Percentiles rank a stretch among this genome's conserved stretches.
Evolutionary conservation across 495 filamentous ascomycete genomes (phyloP).

Genomic region (Neurospora sp.): DNA sequence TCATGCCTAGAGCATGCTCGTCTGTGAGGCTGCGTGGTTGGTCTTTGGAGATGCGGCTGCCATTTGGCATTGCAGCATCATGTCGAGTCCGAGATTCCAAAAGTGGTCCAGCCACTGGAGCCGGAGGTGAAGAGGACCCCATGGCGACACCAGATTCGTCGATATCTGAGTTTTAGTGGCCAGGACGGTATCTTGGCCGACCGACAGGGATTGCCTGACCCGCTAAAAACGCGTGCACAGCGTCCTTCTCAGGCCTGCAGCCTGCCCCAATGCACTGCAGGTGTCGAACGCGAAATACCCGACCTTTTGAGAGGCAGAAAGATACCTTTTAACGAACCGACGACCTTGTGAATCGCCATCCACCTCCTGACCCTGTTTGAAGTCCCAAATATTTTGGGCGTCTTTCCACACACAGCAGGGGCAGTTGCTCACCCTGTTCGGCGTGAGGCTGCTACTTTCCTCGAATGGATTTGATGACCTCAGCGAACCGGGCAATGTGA

Average conservation of each 20-base stretch:
- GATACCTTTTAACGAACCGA: background rate
- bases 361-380: background rate
- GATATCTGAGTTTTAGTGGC: conserved; percentile 30
- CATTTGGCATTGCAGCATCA: conserved; percentile 26
- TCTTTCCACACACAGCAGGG: background rate
- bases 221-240: background rate
- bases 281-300: background rate
- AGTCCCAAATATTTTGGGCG: background rate
- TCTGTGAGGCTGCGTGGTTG: conserved; percentile 16
- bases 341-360: background rate
- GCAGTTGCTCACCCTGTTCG: background rate
- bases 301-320: background rate
- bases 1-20: conserved; percentile 28
- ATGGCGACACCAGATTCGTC: conserved; percentile 21
- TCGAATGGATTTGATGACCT: background rate
- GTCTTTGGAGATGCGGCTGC: conserved; percentile 18
- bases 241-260: background rate
- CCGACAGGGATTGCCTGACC: conserved; percentile 20
- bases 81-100: conserved; percentile 13
- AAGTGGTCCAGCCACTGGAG: conserved; percentile 7
- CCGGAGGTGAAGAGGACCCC: conserved; percentile 17
- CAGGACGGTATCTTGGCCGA: conserved; percentile 25
- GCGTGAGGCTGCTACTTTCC: background rate
- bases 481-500: background rate
- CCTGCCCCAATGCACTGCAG: background rate